A percentile compares a stretch with the other conserved stretches of the same genome.
Evolutionary conservation across 2,329 filamentous ascomycete species (phyloP).

Genomic region (Beauveria scarabaeidicola): DNA sequence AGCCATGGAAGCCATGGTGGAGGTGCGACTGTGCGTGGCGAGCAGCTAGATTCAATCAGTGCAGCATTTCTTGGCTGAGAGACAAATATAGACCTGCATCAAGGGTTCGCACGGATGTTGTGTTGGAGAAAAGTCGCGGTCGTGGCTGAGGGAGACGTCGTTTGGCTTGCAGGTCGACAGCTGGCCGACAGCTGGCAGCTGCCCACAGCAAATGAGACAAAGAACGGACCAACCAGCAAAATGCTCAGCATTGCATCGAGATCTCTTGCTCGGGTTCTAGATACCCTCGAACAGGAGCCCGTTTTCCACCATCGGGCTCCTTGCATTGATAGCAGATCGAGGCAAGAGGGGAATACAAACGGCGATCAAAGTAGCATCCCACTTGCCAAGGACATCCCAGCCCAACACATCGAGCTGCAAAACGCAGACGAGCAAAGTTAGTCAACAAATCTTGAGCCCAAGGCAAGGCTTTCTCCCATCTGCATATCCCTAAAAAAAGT

Average conservation of each 20-base stretch:
- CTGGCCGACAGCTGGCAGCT: constrained; percentile 3
- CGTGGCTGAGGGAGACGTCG: not conserved
- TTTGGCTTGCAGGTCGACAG: not conserved
- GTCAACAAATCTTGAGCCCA: not conserved
- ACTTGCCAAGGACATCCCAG: not conserved
- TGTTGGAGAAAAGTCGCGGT: not conserved
- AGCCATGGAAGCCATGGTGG: not conserved
- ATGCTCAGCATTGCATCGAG: not conserved
- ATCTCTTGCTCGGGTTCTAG: not conserved
- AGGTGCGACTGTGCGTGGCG: not conserved
- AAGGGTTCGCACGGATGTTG: not conserved
- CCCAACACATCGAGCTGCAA: not conserved
- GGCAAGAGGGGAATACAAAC: not conserved
- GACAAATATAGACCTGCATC: not conserved
- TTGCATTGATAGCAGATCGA: not conserved
- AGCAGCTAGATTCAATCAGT: not conserved
- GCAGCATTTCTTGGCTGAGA: not conserved
- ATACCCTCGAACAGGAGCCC: not conserved
- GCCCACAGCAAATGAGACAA: not conserved
- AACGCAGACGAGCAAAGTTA: not conserved
- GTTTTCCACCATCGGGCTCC: not conserved
- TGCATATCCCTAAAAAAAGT: not conserved
- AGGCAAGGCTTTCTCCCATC: not conserved
- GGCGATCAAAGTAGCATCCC: not conserved
- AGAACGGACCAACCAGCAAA: not conserved